Conservation (phyloP, 148 eudicot species). For the Pouteria glomerata region DNA sequence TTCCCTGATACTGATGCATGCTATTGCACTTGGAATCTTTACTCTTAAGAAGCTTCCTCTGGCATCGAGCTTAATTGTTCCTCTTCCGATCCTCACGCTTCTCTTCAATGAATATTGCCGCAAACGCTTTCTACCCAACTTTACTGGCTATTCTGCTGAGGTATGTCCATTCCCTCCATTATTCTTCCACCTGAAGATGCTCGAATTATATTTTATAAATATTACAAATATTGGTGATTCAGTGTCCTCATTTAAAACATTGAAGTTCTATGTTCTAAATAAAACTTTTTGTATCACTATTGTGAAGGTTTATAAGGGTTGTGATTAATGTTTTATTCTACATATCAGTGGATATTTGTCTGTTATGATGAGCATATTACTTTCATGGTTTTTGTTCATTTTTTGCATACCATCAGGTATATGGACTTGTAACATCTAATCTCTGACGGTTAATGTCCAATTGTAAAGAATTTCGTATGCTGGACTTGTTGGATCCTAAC, state of each 20-base stretch:
- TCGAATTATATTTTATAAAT: neutral
- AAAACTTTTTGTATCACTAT: no score
- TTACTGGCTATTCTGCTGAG: conserved; percentile 54
- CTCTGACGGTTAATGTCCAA: neutral
- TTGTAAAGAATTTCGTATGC: neutral
- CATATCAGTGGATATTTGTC: no score
- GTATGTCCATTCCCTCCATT: conserved; percentile 24
- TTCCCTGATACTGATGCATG: conserved; percentile 66
- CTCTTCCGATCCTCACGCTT: conserved; percentile 63
- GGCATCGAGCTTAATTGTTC: conserved; percentile 47
- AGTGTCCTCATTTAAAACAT: neutral
- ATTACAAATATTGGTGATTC: conserved; percentile 3
- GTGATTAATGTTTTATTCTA: no score
- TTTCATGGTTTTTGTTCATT: no score
- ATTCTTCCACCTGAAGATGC: neutral
- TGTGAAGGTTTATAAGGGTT: no score
- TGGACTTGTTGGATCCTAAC: neutral
- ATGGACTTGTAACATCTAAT: no score
- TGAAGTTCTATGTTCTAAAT: no score
- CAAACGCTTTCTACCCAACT: conserved; percentile 67
- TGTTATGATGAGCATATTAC: no score
- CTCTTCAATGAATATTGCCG: conserved; percentile 74
- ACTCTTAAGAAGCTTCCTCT: conserved; percentile 50
- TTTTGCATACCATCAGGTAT: no score
- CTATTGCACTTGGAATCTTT: conserved; percentile 68